Conservation (phyloP, 805 yeast species). For the Teunomyces barrocoloradensis region DNA sequence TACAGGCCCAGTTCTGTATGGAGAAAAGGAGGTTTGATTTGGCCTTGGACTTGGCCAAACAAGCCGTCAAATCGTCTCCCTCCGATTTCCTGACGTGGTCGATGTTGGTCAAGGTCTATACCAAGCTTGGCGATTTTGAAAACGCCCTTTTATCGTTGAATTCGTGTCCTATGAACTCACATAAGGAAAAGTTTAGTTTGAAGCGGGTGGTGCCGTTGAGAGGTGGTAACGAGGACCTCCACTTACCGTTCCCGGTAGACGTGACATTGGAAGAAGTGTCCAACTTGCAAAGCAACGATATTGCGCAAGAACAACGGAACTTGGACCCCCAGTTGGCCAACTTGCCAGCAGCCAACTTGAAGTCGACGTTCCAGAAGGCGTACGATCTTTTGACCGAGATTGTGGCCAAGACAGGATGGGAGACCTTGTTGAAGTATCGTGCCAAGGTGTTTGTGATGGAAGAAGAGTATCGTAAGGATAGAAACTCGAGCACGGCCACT, state of each 20-base stretch:
- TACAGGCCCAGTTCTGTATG: slow-evolving; percentile 58
- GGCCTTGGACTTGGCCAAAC: slow-evolving; percentile 57
- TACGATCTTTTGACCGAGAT: slow-evolving; percentile 46
- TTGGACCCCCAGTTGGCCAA: slow-evolving; percentile 61
- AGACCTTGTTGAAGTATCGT: slow-evolving; percentile 41
- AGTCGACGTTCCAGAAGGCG: slow-evolving; percentile 46
- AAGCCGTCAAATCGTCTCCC: slow-evolving; percentile 69
- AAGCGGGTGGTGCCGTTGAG: slow-evolving; percentile 57
- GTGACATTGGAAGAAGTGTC: slow-evolving; percentile 69
- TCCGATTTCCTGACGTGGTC: slow-evolving; percentile 78
- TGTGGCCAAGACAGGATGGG: slow-evolving; percentile 47
- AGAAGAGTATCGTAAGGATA: slow-evolving; percentile 45
- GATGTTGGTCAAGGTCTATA: slow-evolving; percentile 59
- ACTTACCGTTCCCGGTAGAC: slow-evolving; percentile 74
- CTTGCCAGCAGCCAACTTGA: slow-evolving; percentile 68
- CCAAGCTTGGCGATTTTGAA: slow-evolving; percentile 62
- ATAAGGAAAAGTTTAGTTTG: slow-evolving; percentile 62
- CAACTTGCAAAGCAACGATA: slow-evolving; percentile 61
- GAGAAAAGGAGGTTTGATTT: slow-evolving; percentile 52
- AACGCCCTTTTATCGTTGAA: slow-evolving; percentile 70
- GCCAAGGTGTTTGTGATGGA: slow-evolving; percentile 50
- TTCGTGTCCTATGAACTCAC: slow-evolving; percentile 79
- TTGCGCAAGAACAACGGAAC: slow-evolving; percentile 61
- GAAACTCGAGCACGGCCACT: slow-evolving; percentile 8
- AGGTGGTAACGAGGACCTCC: slow-evolving; percentile 51